Evolutionary conservation across 2,329 filamentous ascomycete species (phyloP).

Genomic region (Phaeosphaeria sp.): DNA sequence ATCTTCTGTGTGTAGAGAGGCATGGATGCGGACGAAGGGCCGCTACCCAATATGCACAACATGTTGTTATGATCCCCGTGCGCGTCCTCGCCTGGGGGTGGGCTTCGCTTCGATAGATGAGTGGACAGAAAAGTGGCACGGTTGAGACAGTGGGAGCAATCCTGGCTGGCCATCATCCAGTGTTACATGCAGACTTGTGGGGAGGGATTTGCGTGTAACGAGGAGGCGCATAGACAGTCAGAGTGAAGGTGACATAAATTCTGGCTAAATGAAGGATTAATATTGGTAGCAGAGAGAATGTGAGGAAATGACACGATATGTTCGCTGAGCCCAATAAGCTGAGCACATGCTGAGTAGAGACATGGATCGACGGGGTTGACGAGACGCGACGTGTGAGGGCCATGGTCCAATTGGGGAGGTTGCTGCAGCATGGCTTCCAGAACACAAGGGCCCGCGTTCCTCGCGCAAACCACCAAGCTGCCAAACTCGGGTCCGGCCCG

Average conservation of each 20-base stretch:
- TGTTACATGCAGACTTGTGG: slow-evolving; percentile 3
- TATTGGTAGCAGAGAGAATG: neutral
- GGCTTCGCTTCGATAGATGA: slow-evolving; percentile 26
- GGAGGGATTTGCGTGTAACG: slow-evolving; percentile 3
- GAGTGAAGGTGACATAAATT: neutral
- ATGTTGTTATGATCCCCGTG: neutral
- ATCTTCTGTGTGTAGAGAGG: slow-evolving; percentile 1
- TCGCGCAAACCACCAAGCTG: neutral
- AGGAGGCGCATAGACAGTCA: neutral
- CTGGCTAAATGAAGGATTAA: slow-evolving; percentile 1
- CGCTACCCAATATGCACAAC: slow-evolving; percentile 13
- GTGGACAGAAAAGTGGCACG: slow-evolving; percentile 23
- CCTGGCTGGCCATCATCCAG: slow-evolving; percentile 5
- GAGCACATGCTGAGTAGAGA: neutral
- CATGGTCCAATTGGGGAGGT: neutral
- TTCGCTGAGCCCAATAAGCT: neutral
- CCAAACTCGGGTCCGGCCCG: slow-evolving; percentile 2
- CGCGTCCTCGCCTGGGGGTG: slow-evolving; percentile 1
- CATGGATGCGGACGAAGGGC: slow-evolving; percentile 9
- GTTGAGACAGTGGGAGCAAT: slow-evolving; percentile 10
- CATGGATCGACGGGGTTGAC: neutral
- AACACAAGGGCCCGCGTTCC: slow-evolving; percentile 3
- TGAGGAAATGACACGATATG: neutral
- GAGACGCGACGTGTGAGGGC: slow-evolving; percentile 1
- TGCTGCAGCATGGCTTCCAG: slow-evolving; percentile 2